A percentile compares a stretch with the other conserved stretches of the same genome.
phyloP scores from a whole-genome alignment of 106 monocot genomes.

The Apostasia ramifera region DNA sequence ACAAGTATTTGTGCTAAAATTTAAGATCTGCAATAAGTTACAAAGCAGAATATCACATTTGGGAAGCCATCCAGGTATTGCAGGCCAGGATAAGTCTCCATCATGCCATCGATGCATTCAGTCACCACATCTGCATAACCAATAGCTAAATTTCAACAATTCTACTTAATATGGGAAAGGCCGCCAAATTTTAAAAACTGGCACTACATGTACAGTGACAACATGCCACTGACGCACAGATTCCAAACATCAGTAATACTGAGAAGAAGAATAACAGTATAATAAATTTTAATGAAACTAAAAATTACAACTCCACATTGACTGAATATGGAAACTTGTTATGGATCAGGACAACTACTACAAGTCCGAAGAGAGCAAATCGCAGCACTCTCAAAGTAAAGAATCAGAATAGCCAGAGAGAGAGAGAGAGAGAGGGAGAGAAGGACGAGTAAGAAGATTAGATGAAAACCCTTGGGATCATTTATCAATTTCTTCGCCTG shows the following conservation, averaged over 20 bases:
- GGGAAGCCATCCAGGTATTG: constrained; percentile 96
- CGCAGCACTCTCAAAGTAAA: no score
- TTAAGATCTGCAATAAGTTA: background rate
- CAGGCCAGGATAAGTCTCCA: constrained; percentile 85
- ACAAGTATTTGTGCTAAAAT: background rate
- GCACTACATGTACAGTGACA: background rate
- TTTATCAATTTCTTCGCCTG: constrained; percentile 23
- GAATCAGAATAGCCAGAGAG: no score
- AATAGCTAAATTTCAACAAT: background rate
- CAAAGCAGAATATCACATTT: constrained; percentile 38
- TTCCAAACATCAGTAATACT: background rate
- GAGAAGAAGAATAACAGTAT: no score
- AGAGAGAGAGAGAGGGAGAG: background rate
- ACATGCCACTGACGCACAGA: background rate
- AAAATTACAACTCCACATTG: no score
- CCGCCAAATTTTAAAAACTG: background rate
- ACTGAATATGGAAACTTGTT: no score
- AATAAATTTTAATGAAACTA: no score
- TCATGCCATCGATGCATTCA: constrained; percentile 92
- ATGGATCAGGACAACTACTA: no score
- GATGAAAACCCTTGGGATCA: constrained; percentile 15
- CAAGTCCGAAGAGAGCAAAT: no score
- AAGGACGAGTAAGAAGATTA: background rate
- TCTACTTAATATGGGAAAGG: background rate
- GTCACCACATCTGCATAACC: constrained; percentile 75